These are phyloP conservation scores for Zygosaccharomyces sapae DNA, from an alignment of 1,139 yeast genomes.

Conservation along the genomic window DNA sequence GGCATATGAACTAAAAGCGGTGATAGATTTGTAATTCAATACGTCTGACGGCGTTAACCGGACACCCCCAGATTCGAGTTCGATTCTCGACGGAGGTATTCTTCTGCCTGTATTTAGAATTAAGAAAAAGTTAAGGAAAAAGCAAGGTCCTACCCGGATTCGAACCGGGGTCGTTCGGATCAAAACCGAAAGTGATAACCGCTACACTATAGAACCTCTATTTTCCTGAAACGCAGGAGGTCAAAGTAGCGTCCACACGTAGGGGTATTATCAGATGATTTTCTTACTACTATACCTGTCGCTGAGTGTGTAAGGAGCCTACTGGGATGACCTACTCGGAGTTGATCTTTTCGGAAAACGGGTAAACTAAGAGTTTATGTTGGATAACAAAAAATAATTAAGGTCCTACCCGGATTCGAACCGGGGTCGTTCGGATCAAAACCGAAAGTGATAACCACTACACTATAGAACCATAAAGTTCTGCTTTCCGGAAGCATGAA, in stretches of 20 bases:
- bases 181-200: conserved; percentile 67
- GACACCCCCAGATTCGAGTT: neutral
- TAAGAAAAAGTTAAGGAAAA: too few relatives aligned
- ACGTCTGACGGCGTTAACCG: neutral
- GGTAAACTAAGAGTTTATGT: too few relatives aligned
- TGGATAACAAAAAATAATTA: neutral
- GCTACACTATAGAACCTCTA: conserved; percentile 49
- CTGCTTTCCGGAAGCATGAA: too few relatives aligned
- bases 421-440: conserved; percentile 87
- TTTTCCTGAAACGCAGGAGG: too few relatives aligned
- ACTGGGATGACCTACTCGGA: too few relatives aligned
- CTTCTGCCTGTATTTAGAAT: too few relatives aligned
- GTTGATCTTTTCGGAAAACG: too few relatives aligned
- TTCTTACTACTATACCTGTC: too few relatives aligned
- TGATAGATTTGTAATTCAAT: neutral
- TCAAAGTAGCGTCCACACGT: too few relatives aligned
- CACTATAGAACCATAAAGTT: conserved; percentile 42
- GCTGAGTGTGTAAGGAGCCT: too few relatives aligned
- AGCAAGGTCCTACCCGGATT: conserved; percentile 80
- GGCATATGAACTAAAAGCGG: neutral
- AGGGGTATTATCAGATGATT: too few relatives aligned
- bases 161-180: conserved; percentile 93
- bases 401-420: conserved; percentile 95
- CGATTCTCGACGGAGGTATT: neutral
- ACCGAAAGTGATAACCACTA: conserved; percentile 67